Conservation (phyloP, 441 rosid genomes). For the Biscutella laevigata region DNA sequence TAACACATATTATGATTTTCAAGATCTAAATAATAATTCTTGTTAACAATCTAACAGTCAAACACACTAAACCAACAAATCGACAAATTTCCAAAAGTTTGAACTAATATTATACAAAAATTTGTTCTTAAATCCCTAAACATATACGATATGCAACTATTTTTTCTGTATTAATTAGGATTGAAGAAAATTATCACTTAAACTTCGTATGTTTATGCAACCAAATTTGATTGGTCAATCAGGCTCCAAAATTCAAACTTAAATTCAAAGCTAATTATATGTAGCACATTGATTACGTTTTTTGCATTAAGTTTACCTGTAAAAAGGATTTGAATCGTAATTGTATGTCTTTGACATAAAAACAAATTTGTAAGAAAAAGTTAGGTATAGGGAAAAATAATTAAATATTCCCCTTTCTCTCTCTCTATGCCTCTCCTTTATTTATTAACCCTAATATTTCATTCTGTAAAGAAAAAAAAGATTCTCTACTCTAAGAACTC, state of each 20-base stretch:
- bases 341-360: slow-evolving; percentile 18
- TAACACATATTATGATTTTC: background rate
- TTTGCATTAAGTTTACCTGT: background rate
- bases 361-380: slow-evolving; percentile 5
- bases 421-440: slow-evolving; percentile 12
- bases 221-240: background rate
- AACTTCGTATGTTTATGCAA: background rate
- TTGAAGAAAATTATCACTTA: background rate
- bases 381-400: background rate
- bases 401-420: background rate
- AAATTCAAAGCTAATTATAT: too few relatives aligned
- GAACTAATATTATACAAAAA: background rate
- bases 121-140: background rate
- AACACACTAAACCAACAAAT: background rate
- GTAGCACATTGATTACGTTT: too few relatives aligned
- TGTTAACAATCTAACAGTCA: background rate
- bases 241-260: background rate
- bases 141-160: background rate
- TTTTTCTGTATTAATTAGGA: too few relatives aligned
- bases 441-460: slow-evolving; percentile 23
- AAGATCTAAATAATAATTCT: background rate
- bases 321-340: slow-evolving; percentile 1
- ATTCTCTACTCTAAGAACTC: slow-evolving; percentile 14
- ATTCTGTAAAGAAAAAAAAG: slow-evolving; percentile 1
- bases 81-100: background rate